Evolutionary conservation across 352 stramenopile species (phyloP).

Genomic region (Blastocystis sp.): DNA sequence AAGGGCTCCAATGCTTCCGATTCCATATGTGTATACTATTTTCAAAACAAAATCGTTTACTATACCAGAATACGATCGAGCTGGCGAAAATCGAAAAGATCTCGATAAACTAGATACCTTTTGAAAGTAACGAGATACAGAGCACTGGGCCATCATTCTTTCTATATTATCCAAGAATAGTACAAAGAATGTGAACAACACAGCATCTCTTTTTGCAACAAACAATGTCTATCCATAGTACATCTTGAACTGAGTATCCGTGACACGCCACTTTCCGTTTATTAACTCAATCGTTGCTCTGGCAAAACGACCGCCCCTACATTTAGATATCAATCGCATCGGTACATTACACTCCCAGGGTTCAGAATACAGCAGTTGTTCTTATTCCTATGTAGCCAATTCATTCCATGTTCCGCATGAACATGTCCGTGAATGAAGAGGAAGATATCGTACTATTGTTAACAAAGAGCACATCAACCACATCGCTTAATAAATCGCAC

Average conservation of each 20-base stretch:
- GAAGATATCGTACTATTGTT: conserved; percentile 43
- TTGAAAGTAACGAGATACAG: neutral
- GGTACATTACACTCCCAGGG: neutral
- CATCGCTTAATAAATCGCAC: neutral
- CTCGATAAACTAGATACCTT: neutral
- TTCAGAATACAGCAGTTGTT: conserved; percentile 41
- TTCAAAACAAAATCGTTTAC: neutral
- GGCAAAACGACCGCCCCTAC: neutral
- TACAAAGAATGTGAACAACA: neutral
- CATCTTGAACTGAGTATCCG: neutral
- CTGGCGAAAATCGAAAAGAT: neutral
- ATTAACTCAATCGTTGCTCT: neutral
- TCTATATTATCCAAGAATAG: neutral
- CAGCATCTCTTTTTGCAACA: neutral
- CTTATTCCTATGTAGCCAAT: neutral
- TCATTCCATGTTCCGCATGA: neutral
- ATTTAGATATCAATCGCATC: neutral
- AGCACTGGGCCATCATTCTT: neutral
- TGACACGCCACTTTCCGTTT: neutral
- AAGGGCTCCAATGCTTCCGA: conserved; percentile 36
- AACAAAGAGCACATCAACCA: neutral
- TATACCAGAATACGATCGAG: neutral
- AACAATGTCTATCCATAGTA: neutral
- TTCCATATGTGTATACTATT: conserved; percentile 55
- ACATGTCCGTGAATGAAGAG: conserved; percentile 22